Conservation (phyloP, 1,284 basidiomycete species). For the Leccinum laetum region DNA sequence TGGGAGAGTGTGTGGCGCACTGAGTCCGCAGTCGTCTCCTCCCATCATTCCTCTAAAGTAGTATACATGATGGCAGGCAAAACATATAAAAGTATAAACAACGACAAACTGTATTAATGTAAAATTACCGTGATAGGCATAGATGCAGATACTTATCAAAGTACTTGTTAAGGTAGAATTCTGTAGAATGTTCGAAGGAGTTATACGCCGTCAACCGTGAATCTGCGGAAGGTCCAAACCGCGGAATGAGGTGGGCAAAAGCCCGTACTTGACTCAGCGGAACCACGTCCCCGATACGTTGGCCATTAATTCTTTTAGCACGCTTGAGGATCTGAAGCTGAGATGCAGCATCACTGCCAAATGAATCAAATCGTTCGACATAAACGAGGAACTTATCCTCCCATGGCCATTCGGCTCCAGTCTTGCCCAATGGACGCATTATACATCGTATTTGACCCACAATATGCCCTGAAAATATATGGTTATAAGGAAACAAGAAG, state of each 20-base stretch:
- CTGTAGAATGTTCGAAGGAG: not conserved
- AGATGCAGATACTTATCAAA: not conserved
- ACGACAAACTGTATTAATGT: not conserved
- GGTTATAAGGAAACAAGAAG: no score
- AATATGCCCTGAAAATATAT: not conserved
- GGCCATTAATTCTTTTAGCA: not conserved
- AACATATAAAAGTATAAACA: not conserved
- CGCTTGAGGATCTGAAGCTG: not conserved
- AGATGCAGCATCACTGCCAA: not conserved
- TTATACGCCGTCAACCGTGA: not conserved
- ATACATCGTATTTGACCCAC: not conserved
- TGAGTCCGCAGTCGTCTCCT: not conserved
- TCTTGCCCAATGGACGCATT: not conserved
- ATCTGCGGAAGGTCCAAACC: not conserved
- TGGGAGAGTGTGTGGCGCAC: not conserved
- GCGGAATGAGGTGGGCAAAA: not conserved
- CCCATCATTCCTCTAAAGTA: not conserved
- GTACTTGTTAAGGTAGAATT: not conserved
- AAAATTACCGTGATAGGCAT: not conserved
- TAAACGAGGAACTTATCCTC: not conserved
- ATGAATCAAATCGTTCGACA: not conserved
- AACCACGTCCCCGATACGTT: not conserved
- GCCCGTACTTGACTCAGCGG: not conserved
- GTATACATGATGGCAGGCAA: not conserved
- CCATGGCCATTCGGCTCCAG: not conserved